Evolutionary conservation across 2,329 filamentous ascomycete genomes (phyloP).

Genomic region (Microcyclosporella mali): DNA sequence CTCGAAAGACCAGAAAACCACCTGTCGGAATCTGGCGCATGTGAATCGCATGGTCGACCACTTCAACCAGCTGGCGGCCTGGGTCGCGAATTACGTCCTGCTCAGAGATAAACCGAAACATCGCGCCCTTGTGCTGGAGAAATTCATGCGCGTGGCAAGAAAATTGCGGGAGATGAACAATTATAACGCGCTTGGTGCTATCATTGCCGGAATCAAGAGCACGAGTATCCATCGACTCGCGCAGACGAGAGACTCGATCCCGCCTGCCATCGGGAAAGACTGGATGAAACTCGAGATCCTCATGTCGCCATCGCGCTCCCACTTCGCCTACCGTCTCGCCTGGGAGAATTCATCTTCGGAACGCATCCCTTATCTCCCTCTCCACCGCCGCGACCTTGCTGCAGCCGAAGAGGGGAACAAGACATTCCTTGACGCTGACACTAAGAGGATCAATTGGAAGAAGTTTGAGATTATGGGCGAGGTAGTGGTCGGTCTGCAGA

Average conservation of each 20-base stretch:
- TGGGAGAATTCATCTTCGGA: slow-evolving; percentile 93
- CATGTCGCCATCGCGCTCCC: slow-evolving; percentile 87
- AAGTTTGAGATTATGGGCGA: slow-evolving; percentile 97
- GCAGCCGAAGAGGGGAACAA: slow-evolving; percentile 87
- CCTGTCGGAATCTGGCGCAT: slow-evolving; percentile 64
- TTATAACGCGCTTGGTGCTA: slow-evolving; percentile 91
- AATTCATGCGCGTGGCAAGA: slow-evolving; percentile 83
- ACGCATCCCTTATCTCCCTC: slow-evolving; percentile 85
- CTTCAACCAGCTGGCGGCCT: slow-evolving; percentile 55
- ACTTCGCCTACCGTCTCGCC: slow-evolving; percentile 91
- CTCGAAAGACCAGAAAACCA: slow-evolving; percentile 47
- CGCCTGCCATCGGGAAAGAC: slow-evolving; percentile 66
- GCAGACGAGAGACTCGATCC: slow-evolving; percentile 71
- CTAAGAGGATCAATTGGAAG: slow-evolving; percentile 78
- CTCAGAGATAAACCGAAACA: slow-evolving; percentile 95
- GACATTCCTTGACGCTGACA: slow-evolving; percentile 66
- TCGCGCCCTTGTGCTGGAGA: slow-evolving; percentile 81
- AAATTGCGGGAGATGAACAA: slow-evolving; percentile 90
- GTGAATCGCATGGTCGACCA: slow-evolving; percentile 93
- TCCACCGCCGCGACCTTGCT: slow-evolving; percentile 83
- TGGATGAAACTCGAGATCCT: slow-evolving; percentile 84
- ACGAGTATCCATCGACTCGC: slow-evolving; percentile 76
- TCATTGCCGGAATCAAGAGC: slow-evolving; percentile 86
- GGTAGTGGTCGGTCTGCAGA: slow-evolving; percentile 82
- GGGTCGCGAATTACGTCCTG: slow-evolving; percentile 54